These are phyloP conservation scores for Claviceps digitariae DNA, from an alignment of 2,329 filamentous ascomycete species.

Conservation along the genomic window DNA sequence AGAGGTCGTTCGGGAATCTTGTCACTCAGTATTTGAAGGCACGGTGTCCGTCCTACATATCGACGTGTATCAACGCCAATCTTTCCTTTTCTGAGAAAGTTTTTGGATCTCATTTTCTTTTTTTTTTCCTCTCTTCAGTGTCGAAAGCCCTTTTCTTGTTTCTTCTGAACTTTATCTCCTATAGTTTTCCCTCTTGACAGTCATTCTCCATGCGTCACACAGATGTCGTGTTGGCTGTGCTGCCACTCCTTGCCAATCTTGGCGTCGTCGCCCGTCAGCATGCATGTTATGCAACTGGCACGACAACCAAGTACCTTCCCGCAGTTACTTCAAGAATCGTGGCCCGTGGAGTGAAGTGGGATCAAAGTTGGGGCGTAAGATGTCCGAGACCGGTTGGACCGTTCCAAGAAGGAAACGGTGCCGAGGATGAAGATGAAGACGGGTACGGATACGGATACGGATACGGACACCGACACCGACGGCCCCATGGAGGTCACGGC, in stretches of 20 bases:
- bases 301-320: constrained; percentile 1
- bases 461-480: not conserved
- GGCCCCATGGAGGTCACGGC: not conserved
- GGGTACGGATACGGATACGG: not conserved
- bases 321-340: constrained; percentile 1
- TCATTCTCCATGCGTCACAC: not conserved
- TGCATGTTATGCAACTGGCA: not conserved
- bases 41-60: not conserved
- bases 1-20: not conserved
- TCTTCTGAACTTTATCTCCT: no score
- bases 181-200: not conserved
- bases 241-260: constrained; percentile 1
- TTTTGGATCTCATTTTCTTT: not conserved
- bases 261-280: not conserved
- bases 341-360: not conserved
- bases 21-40: not conserved
- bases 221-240: not conserved
- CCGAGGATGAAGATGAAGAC: no score
- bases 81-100: not conserved
- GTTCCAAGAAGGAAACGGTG: not conserved
- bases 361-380: not conserved
- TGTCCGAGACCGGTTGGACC: not conserved
- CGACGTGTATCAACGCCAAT: not conserved
- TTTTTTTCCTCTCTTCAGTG: not conserved
- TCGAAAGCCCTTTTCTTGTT: no score